phyloP scores from a whole-genome alignment of 768 basidiomycete species.

The Termitomyces eurrhizus region DNA sequence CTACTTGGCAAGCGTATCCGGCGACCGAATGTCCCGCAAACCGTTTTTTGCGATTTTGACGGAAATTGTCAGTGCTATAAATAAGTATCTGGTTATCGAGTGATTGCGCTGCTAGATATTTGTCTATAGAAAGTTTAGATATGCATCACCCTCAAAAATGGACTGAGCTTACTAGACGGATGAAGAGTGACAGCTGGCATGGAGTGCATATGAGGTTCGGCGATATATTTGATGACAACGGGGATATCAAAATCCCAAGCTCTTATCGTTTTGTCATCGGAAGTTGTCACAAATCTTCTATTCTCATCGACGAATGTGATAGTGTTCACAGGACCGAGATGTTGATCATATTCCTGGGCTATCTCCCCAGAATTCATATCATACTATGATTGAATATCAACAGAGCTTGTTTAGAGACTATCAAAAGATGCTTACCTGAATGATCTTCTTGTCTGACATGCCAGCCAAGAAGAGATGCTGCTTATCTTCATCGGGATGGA shows the following conservation, averaged over 20 bases:
- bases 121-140: constrained; percentile 43
- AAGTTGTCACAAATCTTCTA: constrained; percentile 94
- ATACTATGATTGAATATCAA: constrained; percentile 50
- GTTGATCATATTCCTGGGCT: constrained; percentile 97
- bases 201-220: constrained; percentile 99
- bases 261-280: constrained; percentile 98
- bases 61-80: constrained; percentile 97
- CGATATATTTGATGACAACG: constrained; percentile 99
- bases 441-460: constrained; percentile 99
- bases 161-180: constrained; percentile 74
- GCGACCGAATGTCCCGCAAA: constrained; percentile 97
- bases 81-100: constrained; percentile 98
- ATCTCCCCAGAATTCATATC: constrained; percentile 95
- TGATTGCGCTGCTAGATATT: constrained; percentile 97
- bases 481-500: constrained; percentile 96
- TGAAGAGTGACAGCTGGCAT: constrained; percentile 98
- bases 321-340: constrained; percentile 96
- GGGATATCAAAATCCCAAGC: constrained; percentile 99
- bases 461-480: constrained; percentile 96
- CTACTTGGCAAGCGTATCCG: constrained; percentile 95
- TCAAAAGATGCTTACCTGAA: constrained; percentile 60
- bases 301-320: constrained; percentile 99
- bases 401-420: constrained; percentile 5
- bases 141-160: constrained; percentile 3
- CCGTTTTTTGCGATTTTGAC: constrained; percentile 97